Base-by-base conservation (phyloP, 345 rosid genomes). In the Dimocarpus longan region DNA sequence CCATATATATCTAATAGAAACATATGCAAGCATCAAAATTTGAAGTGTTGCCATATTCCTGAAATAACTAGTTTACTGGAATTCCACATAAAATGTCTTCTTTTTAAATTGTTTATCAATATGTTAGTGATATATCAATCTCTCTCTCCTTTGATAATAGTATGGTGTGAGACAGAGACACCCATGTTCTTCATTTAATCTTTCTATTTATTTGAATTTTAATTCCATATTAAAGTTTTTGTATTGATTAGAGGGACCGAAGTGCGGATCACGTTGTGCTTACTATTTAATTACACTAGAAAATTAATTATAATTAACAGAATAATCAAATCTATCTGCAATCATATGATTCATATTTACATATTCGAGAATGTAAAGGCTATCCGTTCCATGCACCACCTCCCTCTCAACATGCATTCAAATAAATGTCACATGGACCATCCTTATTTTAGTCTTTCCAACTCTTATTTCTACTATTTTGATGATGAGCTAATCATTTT, bases 261-360 rank as follows among this genome's bases (percentile, higher is more conserved):
- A 75, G 80, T 78, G 76, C 66, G 39, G 80, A 78, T 71, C 80
- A 71, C 80, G 80, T 78, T 50, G 52, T 28, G n/a, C 18, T n/a
- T 46, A 42, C 9, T 52, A 21, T 67, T 48, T 8, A 32, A 46
- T 18, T 75, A 12, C 10, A n/a, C 13, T 21, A 19, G 12, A 26
- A 37, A n/a, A 72, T 10, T 1, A 22, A 7, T 44, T n/a, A n/a
- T 3, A 32, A 70, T 70, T 26, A 63, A 32, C 44, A 13, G 13
- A 75, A 65, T 12, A 70, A 46, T 8, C 43, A 62, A 74, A 43
- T 74, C 54, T 40, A 62, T 74, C 54, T 39, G 42, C 43, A 26
- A 24, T 70, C 60, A 70, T 68, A 42, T 18, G 37, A 46, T 46
- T 46, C 52, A 46, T 46, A 6, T 46, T 46, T 46, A 11, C 52